Evolutionary conservation across 495 filamentous ascomycete species (phyloP).

Genomic region (Aspergillus taichungensis): DNA sequence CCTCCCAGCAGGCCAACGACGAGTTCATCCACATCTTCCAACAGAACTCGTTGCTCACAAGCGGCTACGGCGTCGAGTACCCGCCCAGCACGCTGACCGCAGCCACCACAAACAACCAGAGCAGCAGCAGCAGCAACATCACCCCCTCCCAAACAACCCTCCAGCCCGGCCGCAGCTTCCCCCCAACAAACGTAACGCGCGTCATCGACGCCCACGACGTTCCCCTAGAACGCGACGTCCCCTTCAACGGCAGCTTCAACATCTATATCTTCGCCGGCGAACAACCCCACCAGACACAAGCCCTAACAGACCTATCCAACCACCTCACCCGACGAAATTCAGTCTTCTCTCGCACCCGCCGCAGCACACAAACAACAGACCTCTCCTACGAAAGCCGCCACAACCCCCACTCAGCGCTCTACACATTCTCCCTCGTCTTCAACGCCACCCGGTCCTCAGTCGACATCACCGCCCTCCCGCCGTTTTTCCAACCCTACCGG

Average conservation of each 20-base stretch:
- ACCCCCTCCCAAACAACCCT: constrained; percentile 35
- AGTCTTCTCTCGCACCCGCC: constrained; percentile 49
- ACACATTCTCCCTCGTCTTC: constrained; percentile 58
- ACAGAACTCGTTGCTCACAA: constrained; percentile 35
- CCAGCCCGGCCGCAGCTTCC: constrained; percentile 56
- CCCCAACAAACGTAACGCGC: constrained; percentile 58
- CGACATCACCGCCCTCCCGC: constrained; percentile 52
- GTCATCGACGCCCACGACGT: constrained; percentile 67
- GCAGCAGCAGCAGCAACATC: no score
- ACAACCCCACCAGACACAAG: constrained; percentile 37
- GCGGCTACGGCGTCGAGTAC: constrained; percentile 46
- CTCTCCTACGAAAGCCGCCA: constrained; percentile 59
- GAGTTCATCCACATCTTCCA: constrained; percentile 47
- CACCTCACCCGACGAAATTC: constrained; percentile 43
- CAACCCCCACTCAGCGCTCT: constrained; percentile 64
- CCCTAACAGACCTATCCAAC: constrained; percentile 52
- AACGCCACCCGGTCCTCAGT: constrained; percentile 44
- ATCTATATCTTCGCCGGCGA: constrained; percentile 65
- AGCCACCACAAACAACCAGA: constrained; percentile 24
- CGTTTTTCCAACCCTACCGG: constrained; percentile 50
- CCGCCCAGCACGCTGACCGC: constrained; percentile 47
- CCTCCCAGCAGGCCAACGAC: constrained; percentile 10
- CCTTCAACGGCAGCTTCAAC: constrained; percentile 66
- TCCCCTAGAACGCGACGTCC: constrained; percentile 69
- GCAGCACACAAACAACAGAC: not conserved